These are phyloP conservation scores for Populus simonii DNA, from an alignment of 345 rosid species.

Conservation along the genomic window DNA sequence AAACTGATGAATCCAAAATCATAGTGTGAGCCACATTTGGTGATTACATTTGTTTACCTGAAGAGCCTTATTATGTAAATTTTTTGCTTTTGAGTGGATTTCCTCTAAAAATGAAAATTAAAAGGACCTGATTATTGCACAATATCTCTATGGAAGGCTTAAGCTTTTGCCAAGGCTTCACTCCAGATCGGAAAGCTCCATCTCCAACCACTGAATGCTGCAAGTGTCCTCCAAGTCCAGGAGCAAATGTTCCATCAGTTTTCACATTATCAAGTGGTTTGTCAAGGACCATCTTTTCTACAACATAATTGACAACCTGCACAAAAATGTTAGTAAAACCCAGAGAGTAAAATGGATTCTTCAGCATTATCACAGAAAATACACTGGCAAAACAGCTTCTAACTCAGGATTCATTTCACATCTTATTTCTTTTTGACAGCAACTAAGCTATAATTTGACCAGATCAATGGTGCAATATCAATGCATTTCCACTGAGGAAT, in stretches of 20 bases:
- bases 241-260: constrained; percentile 56
- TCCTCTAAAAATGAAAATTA: not conserved
- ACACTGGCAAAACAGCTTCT: not conserved
- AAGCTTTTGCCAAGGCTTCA: constrained; percentile 74
- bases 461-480: not conserved
- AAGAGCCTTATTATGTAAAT: not conserved
- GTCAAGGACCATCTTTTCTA: constrained; percentile 90
- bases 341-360: constrained; percentile 2
- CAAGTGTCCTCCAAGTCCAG: constrained; percentile 59
- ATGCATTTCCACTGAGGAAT: not conserved
- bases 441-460: not conserved
- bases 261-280: constrained; percentile 58
- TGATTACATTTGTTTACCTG: not conserved
- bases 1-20: not conserved
- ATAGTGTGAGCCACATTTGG: not conserved
- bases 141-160: constrained; percentile 85
- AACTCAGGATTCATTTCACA: not conserved
- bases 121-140: constrained; percentile 94
- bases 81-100: not conserved
- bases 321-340: constrained; percentile 19
- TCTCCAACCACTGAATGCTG: constrained; percentile 68
- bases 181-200: constrained; percentile 57
- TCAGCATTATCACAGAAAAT: not conserved
- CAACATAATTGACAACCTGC: constrained; percentile 91
- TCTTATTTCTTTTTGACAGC: not conserved